A percentile compares a stretch with the other conserved stretches of the same genome.
These are phyloP conservation scores for Cucurbita argyrosperma DNA, from an alignment of 306 rosid genomes.

Conservation along the genomic window DNA sequence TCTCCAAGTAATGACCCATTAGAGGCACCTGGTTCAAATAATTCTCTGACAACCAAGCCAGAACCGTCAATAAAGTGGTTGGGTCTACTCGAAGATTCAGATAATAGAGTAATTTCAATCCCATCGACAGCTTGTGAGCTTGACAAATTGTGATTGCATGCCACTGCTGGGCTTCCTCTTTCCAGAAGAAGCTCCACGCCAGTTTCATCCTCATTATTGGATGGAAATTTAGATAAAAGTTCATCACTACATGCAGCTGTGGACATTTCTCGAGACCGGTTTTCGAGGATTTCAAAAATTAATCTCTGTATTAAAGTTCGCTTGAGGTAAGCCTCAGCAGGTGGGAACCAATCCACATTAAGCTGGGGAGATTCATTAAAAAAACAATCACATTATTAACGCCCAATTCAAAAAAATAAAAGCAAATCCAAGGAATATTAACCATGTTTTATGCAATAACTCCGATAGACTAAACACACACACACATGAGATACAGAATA, in stretches of 20 bases:
- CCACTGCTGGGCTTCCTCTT: slow-evolving; percentile 21
- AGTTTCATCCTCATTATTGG: slow-evolving; percentile 24
- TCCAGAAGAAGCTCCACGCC: slow-evolving; percentile 22
- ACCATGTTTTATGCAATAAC: background rate
- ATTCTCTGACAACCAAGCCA: slow-evolving; percentile 70
- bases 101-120: slow-evolving; percentile 64
- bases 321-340: slow-evolving; percentile 85
- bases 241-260: slow-evolving; percentile 39
- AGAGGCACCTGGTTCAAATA: slow-evolving; percentile 52
- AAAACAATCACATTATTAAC: background rate
- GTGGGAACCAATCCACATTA: slow-evolving; percentile 69
- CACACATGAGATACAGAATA: background rate
- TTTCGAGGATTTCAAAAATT: slow-evolving; percentile 59
- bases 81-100: slow-evolving; percentile 39
- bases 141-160: slow-evolving; percentile 26
- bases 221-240: slow-evolving; percentile 15
- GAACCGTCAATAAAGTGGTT: slow-evolving; percentile 41
- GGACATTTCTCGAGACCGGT: slow-evolving; percentile 25
- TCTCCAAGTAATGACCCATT: slow-evolving; percentile 39
- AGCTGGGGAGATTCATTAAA: slow-evolving; percentile 42
- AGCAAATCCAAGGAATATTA: background rate
- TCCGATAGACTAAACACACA: background rate
- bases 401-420: slow-evolving; percentile 3
- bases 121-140: slow-evolving; percentile 35
- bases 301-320: slow-evolving; percentile 72